Conservation (phyloP, 2,329 filamentous ascomycete species). For the Neospermospora avenae region DNA sequence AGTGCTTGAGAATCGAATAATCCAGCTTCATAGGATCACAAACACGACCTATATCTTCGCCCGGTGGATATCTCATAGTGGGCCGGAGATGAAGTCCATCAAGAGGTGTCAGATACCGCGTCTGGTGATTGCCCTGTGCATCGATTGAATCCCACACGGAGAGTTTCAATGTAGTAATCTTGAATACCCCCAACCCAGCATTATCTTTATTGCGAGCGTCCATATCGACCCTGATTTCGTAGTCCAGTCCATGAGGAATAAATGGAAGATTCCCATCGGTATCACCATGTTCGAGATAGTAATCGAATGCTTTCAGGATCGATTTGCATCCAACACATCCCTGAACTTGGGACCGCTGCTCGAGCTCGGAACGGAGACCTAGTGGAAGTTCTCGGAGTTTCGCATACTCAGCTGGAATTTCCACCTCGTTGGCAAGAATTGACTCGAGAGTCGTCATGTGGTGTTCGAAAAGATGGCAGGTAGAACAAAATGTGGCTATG, state of each 20-base stretch:
- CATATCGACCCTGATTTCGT: not conserved
- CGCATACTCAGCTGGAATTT: not conserved
- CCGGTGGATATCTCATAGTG: not conserved
- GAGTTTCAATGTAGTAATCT: not conserved
- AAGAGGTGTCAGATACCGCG: not conserved
- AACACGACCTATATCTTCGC: not conserved
- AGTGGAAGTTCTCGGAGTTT: not conserved
- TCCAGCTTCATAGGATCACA: constrained; percentile 1
- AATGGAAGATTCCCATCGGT: too few relatives aligned
- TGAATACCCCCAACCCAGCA: not conserved
- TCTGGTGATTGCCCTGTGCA: not conserved
- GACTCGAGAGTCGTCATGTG: not conserved
- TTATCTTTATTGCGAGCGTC: not conserved
- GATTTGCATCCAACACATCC: not conserved
- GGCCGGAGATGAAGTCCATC: not conserved
- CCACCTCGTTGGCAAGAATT: not conserved
- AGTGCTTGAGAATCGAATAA: not conserved
- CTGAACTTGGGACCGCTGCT: not conserved
- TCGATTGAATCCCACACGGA: not conserved
- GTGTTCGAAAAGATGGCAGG: not conserved
- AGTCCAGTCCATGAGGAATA: not conserved
- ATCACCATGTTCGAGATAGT: not conserved
- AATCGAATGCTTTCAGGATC: not conserved
- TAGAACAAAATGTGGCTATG: not conserved
- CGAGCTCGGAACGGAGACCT: not conserved